Base-by-base conservation (phyloP, 2,329 filamentous ascomycete genomes). In the Cyphellophora europaea region DNA sequence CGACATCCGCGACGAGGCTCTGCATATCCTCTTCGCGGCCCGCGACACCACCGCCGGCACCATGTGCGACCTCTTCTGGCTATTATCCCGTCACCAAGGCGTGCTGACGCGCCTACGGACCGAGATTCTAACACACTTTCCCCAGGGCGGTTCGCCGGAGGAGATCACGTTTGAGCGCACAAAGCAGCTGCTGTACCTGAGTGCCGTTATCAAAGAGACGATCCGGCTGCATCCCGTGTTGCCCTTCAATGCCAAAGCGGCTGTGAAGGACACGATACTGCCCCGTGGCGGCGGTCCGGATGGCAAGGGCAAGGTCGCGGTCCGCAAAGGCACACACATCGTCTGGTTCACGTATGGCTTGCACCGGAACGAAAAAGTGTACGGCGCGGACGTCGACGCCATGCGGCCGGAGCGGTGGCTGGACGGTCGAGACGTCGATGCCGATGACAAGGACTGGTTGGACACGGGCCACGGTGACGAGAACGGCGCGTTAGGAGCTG, bases 211-310 rank as follows among this genome's bases (percentile, higher is more conserved):
- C 11, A 33, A 33, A 8, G 49, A 51, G 28, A 27, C 35, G 6
- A 13, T 51, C 18, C 40, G 48, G 3, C 35, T 43, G 8, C 47
- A 40, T 21, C 48, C 49, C 21, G 21, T 25, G 10, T 8, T 25
- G 21, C 21, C 21, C 10, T 8, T n/a, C n/a, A 27, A 27, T 13
- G 14, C 14, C 11, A 11, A 13, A 11, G 14, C 14, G 11, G 6
- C 23, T 13, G 14, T 13, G 5, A 6, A 6, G 14, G 11, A 27
- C 23, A 27, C 23, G 11, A 27, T 13, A 11, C 3, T 27, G 11
- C 23, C 23, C 3, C 3, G n/a, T 13, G 6, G 23, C 3, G 23
- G 23, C 6, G 23, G 23, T 5, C 23, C 23, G 3, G 6, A 27
- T 13, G 23, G 23, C 23, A 11, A 27, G 14, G n/a, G 11, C 5